phyloP scores from a whole-genome alignment of 192 early-diverging fungal genomes.

The Umbelopsis isabellina region DNA sequence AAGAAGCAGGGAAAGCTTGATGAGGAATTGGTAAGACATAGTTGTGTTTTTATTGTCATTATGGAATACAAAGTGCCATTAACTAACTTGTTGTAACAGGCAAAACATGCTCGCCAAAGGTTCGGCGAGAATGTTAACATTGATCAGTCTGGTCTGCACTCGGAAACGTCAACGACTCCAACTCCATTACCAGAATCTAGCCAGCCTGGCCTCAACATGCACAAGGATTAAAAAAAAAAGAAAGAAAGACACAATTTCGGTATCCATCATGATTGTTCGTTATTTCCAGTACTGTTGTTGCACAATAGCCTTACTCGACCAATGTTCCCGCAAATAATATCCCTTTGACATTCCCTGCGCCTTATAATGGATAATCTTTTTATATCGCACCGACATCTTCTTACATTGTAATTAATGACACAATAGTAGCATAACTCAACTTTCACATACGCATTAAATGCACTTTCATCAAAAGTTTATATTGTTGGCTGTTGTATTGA shows the following conservation, averaged over 20 bases:
- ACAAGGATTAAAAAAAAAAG: slow-evolving; percentile 7
- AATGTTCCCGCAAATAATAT: too few relatives aligned
- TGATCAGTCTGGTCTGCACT: slow-evolving; percentile 24
- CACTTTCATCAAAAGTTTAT: too few relatives aligned
- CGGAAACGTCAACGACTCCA: slow-evolving; percentile 33
- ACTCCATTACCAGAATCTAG: slow-evolving; percentile 31
- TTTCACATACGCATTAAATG: too few relatives aligned
- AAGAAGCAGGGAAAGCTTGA: slow-evolving; percentile 42
- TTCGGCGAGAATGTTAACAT: slow-evolving; percentile 11
- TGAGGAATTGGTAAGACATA: slow-evolving; percentile 41
- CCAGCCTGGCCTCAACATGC: slow-evolving; percentile 17
- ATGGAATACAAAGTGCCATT: background rate
- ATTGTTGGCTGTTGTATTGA: too few relatives aligned
- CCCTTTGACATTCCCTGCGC: too few relatives aligned
- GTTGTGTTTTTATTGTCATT: background rate
- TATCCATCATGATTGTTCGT: too few relatives aligned
- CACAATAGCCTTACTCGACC: too few relatives aligned
- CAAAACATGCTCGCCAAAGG: background rate
- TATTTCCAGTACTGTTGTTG: too few relatives aligned
- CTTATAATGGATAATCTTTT: too few relatives aligned
- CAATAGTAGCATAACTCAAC: too few relatives aligned
- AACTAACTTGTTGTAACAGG: background rate
- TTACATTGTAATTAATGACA: too few relatives aligned
- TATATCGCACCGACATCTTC: too few relatives aligned
- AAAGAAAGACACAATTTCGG: background rate